Evolutionary conservation across 148 eudicot species (phyloP).

Genomic region (Nepenthes gracilis): DNA sequence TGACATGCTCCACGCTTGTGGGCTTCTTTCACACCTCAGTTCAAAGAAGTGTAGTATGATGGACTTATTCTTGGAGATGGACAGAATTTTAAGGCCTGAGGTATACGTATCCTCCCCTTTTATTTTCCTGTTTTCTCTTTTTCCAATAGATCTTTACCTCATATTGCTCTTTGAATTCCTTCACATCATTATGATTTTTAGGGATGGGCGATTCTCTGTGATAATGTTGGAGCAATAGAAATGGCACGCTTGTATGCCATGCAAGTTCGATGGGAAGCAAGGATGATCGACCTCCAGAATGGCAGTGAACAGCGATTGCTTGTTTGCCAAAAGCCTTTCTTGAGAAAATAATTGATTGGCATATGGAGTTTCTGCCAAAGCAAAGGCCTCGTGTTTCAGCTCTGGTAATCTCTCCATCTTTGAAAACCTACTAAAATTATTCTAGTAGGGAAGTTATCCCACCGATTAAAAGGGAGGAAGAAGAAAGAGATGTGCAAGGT

Average conservation of each 20-base stretch:
- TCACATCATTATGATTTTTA: conserved; percentile 3
- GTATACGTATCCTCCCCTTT: conserved; percentile 19
- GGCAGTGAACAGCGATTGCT: conserved; percentile 53
- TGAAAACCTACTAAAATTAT: background rate
- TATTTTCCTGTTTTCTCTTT: background rate
- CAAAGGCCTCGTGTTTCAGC: background rate
- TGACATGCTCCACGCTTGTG: conserved; percentile 77
- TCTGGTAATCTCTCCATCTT: background rate
- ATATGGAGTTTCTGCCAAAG: background rate
- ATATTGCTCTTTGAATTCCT: background rate
- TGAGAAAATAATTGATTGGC: background rate
- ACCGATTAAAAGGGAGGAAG: no score
- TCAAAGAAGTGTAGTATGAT: conserved; percentile 44
- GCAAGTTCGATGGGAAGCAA: conserved; percentile 72
- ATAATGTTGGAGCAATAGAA: conserved; percentile 43
- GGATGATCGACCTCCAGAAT: conserved; percentile 59
- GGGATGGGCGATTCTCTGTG: conserved; percentile 84
- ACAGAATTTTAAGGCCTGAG: conserved; percentile 88
- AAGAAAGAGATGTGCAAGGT: no score
- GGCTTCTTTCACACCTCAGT: conserved; percentile 56
- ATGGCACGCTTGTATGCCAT: conserved; percentile 49
- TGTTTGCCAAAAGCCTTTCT: conserved; percentile 70
- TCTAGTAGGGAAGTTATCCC: no score
- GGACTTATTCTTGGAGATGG: conserved; percentile 67
- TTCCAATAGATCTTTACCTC: background rate